A percentile compares a stretch with the other conserved stretches of the same genome.
Conservation (phyloP, 2,329 filamentous ascomycete species). For the Dactylonectria estremocensis region DNA sequence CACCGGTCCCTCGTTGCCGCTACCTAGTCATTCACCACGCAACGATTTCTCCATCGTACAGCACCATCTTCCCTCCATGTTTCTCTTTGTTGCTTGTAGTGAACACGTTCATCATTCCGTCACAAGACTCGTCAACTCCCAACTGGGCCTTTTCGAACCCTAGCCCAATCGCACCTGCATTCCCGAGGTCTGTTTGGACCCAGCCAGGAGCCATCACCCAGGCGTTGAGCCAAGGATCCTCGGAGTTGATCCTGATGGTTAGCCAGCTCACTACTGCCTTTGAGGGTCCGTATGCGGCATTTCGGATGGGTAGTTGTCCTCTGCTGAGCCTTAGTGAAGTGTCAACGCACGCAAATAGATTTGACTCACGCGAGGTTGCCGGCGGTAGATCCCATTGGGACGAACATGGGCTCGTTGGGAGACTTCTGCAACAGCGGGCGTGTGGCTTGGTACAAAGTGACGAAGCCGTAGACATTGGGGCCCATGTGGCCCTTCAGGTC, state of each 20-base stretch:
- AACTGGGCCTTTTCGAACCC: not conserved
- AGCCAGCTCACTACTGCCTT: constrained; percentile 56
- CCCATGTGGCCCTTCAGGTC: constrained; percentile 57
- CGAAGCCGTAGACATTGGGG: constrained; percentile 60
- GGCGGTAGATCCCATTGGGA: constrained; percentile 54
- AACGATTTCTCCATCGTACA: constrained; percentile 28
- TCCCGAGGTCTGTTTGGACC: constrained; percentile 27
- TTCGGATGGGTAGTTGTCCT: constrained; percentile 45
- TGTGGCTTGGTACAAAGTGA: constrained; percentile 62
- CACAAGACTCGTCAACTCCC: constrained; percentile 24
- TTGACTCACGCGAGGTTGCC: constrained; percentile 18
- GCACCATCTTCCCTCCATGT: constrained; percentile 43
- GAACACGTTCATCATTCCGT: constrained; percentile 39
- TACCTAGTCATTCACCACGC: not conserved
- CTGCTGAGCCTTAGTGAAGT: constrained; percentile 12
- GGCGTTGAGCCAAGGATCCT: constrained; percentile 51
- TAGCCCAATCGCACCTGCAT: not conserved
- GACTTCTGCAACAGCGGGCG: constrained; percentile 55
- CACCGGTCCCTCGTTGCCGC: not conserved
- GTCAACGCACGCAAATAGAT: not conserved
- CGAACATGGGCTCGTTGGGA: constrained; percentile 52
- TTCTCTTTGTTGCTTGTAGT: constrained; percentile 38
- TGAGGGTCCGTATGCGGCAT: constrained; percentile 59
- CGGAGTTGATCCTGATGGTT: constrained; percentile 47
- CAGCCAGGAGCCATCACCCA: constrained; percentile 51